Conservation (phyloP, 225 moss, liverwort and hornwort genomes). For the Sphagnum contortum region DNA sequence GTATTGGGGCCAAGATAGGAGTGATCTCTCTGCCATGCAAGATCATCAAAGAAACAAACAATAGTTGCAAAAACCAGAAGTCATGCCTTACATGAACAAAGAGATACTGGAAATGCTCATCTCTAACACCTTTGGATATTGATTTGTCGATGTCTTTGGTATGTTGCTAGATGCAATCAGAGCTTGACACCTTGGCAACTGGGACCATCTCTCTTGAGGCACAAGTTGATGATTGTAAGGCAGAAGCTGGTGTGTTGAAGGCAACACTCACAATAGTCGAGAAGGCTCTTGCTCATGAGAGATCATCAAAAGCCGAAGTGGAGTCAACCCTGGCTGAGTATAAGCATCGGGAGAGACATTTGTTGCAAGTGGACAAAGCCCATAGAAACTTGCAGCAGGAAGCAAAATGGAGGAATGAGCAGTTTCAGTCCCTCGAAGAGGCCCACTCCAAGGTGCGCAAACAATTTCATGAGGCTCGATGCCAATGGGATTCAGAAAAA, state of each 20-base stretch:
- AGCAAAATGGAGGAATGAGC: constrained; percentile 82
- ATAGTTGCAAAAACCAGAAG: too few species aligned
- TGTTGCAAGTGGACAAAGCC: constrained; percentile 52
- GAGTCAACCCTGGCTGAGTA: constrained; percentile 47
- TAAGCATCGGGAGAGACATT: constrained; percentile 44
- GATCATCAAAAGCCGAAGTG: constrained; percentile 24
- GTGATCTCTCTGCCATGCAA: too few species aligned
- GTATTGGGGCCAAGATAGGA: too few species aligned
- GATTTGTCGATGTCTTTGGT: too few species aligned
- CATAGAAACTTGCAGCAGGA: constrained; percentile 42
- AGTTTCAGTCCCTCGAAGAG: constrained; percentile 68
- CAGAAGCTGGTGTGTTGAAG: constrained; percentile 37
- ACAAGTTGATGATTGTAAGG: constrained; percentile 21
- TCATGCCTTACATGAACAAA: too few species aligned
- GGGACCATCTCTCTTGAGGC: constrained; percentile 12
- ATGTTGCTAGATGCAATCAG: constrained; percentile 33
- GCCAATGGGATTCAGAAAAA: constrained; percentile 49
- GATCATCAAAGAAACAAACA: too few species aligned
- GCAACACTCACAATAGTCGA: constrained; percentile 39
- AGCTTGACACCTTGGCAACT: constrained; percentile 27
- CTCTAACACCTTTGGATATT: too few species aligned
- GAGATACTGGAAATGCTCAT: too few species aligned
- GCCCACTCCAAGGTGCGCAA: constrained; percentile 54
- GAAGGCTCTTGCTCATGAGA: constrained; percentile 43
- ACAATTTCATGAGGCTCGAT: constrained; percentile 39